Evolutionary conservation across 805 yeast species (phyloP).

Genomic region (Lachancea sp.): DNA sequence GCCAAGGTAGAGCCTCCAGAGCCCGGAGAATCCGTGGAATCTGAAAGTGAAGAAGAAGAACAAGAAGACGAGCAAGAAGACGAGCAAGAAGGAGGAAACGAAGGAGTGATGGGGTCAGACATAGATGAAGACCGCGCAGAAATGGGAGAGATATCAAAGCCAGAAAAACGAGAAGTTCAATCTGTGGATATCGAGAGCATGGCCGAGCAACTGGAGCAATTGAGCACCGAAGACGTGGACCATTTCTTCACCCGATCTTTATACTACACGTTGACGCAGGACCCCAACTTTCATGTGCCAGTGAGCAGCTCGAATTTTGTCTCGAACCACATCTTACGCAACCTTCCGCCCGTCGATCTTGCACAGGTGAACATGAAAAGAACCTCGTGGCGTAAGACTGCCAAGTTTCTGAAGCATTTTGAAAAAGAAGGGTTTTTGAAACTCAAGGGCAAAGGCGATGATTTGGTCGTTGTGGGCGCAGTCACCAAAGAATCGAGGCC

Average conservation of each 20-base stretch:
- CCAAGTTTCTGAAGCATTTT: constrained; percentile 80
- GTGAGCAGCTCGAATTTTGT: constrained; percentile 68
- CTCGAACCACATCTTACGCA: constrained; percentile 59
- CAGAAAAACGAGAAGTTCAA: not conserved
- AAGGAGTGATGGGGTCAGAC: not conserved
- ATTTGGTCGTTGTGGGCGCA: constrained; percentile 48
- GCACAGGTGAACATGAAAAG: constrained; percentile 57
- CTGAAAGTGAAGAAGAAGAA: constrained; percentile 8
- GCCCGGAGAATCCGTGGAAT: constrained; percentile 7
- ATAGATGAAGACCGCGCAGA: too few relatives aligned
- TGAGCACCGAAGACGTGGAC: constrained; percentile 64
- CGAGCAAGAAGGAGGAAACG: not conserved
- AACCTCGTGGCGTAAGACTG: constrained; percentile 84
- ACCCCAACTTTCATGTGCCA: constrained; percentile 50
- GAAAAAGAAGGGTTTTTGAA: constrained; percentile 67
- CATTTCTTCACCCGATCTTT: constrained; percentile 66
- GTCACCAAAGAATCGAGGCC: constrained; percentile 39
- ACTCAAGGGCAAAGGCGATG: constrained; percentile 81
- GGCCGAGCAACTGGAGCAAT: constrained; percentile 35
- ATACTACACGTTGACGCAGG: constrained; percentile 58
- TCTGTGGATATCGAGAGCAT: constrained; percentile 19
- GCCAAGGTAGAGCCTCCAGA: constrained; percentile 40
- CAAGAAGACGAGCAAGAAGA: constrained; percentile 10
- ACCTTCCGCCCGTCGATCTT: constrained; percentile 63
- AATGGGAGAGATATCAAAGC: not conserved